phyloP scores from a whole-genome alignment of 176 grass and related monocot genomes.

The Otatea glauca region DNA sequence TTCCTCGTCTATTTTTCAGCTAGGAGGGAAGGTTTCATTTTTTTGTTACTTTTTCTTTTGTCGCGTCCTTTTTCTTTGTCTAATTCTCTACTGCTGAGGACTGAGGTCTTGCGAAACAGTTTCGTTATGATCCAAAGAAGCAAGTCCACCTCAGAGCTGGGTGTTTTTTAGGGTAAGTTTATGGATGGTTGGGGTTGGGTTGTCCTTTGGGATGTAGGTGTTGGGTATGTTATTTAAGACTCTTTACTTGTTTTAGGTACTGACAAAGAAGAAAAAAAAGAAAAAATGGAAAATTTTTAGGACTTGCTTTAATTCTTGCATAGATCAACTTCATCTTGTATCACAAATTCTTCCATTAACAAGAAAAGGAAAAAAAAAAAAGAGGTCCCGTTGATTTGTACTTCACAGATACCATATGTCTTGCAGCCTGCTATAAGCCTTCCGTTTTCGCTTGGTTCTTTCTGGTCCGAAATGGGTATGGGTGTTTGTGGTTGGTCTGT shows the following conservation, averaged over 20 bases:
- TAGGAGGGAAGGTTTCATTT: conserved; percentile 44
- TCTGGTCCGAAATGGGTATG: conserved; percentile 32
- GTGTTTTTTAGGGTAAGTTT: background rate
- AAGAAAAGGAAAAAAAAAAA: background rate
- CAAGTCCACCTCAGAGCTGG: conserved; percentile 19
- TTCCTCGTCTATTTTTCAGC: conserved; percentile 45
- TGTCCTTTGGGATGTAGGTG: conserved; percentile 26
- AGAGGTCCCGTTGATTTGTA: background rate
- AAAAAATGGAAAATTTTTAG: background rate
- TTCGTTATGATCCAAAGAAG: conserved; percentile 18
- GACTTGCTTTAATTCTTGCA: conserved; percentile 1
- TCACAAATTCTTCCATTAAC: conserved; percentile 38
- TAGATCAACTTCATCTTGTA: conserved; percentile 17
- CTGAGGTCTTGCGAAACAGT: background rate
- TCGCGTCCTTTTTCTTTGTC: background rate
- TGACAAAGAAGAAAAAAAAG: conserved; percentile 35
- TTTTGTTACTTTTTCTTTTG: background rate
- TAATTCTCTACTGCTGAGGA: conserved; percentile 22
- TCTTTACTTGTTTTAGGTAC: conserved; percentile 31
- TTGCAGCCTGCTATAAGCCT: conserved; percentile 1
- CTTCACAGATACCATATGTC: conserved; percentile 18
- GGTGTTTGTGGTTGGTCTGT: conserved; percentile 34
- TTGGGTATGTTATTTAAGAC: conserved; percentile 2
- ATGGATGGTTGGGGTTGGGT: background rate
- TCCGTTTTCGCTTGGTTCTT: conserved; percentile 42